These are phyloP conservation scores for Brasenia schreberi DNA, from an alignment of 164 flowering plant genomes.

Conservation along the genomic window DNA sequence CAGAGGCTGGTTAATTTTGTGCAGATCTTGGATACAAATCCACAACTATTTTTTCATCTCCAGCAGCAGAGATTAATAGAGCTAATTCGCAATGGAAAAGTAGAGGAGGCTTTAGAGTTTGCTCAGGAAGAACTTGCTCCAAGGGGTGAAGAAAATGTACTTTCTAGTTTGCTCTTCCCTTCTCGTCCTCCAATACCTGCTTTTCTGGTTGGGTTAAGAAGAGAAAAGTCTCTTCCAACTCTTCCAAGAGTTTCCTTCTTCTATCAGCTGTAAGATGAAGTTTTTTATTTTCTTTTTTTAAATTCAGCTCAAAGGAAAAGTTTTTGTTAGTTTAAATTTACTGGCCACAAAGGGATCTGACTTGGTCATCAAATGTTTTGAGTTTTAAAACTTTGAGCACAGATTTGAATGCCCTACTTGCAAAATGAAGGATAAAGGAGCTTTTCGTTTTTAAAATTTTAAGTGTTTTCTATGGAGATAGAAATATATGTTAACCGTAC, in stretches of 20 bases:
- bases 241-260: too few relatives aligned
- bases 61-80: constrained; percentile 95
- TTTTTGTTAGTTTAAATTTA: too few relatives aligned
- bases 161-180: neutral
- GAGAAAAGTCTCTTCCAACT: neutral
- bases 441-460: too few relatives aligned
- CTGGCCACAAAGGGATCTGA: too few relatives aligned
- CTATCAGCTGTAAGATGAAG: too few relatives aligned
- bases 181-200: neutral
- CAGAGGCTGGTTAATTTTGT: constrained; percentile 5
- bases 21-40: constrained; percentile 95
- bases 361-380: too few relatives aligned
- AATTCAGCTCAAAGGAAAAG: neutral
- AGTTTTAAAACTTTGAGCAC: neutral
- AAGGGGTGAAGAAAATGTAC: constrained; percentile 96
- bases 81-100: constrained; percentile 73
- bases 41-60: constrained; percentile 89
- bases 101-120: constrained; percentile 85
- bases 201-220: neutral
- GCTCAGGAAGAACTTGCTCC: constrained; percentile 99
- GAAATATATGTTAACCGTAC: too few relatives aligned
- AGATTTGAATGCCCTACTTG: neutral
- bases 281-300: too few relatives aligned
- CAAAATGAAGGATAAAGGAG: neutral
- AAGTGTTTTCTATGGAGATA: too few relatives aligned